A percentile compares a stretch with the other conserved stretches of the same genome.
These are phyloP conservation scores for Yarrowia sp. DNA, from an alignment of 805 yeast species.

Conservation along the genomic window DNA sequence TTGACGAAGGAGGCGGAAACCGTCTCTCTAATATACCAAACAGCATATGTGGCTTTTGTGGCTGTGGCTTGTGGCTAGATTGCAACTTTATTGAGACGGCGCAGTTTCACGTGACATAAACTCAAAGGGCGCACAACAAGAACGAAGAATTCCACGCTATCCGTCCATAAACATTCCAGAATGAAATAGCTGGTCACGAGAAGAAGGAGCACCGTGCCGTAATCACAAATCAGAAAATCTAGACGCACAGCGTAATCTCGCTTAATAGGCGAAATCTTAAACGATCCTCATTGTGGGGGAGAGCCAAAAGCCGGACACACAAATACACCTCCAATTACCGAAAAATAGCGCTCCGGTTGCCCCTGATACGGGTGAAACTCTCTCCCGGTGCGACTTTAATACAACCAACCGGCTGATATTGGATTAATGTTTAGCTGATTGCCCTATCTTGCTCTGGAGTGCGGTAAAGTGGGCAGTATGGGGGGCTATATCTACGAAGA, in stretches of 20 bases:
- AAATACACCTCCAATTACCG: background rate
- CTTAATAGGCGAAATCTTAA: background rate
- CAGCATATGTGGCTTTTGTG: conserved; percentile 1
- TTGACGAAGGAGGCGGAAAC: conserved; percentile 1
- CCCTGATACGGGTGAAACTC: background rate
- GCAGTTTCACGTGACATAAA: background rate
- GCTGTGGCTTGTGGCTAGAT: conserved; percentile 18
- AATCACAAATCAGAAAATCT: background rate
- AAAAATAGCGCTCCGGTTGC: background rate
- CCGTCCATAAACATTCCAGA: background rate
- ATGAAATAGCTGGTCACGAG: no score
- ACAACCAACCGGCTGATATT: background rate
- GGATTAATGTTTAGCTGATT: background rate
- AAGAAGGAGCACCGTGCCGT: no score
- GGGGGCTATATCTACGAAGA: no score
- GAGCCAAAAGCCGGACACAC: background rate
- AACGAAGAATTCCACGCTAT: background rate
- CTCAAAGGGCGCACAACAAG: background rate
- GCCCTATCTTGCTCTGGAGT: background rate
- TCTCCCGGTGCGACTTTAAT: background rate
- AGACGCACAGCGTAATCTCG: background rate
- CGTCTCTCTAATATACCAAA: background rate
- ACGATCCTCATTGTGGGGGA: no score
- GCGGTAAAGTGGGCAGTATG: background rate
- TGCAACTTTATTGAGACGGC: background rate